These are phyloP conservation scores for Ziziphus jujuba DNA, from an alignment of 306 rosid genomes.

Conservation along the genomic window DNA sequence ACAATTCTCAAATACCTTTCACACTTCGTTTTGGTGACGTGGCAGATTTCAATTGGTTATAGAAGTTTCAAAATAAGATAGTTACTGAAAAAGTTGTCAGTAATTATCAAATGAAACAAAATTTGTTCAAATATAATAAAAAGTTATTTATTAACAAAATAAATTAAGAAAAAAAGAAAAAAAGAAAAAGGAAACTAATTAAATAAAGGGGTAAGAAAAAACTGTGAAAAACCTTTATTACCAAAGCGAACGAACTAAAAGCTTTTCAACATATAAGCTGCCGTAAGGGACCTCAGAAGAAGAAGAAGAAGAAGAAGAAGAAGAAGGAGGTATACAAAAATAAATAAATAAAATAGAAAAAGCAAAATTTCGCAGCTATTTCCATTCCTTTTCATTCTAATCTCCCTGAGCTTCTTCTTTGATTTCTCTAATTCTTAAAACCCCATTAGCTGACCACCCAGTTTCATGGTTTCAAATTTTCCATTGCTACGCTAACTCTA, in stretches of 20 bases:
- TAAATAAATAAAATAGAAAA: no score
- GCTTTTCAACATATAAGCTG: background rate
- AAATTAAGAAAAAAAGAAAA: no score
- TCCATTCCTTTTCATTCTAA: background rate
- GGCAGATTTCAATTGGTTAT: no score
- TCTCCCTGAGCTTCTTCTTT: background rate
- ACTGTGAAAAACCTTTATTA: no score
- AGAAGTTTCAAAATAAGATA: no score
- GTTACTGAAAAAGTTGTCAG: no score
- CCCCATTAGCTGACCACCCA: no score
- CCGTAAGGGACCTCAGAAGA: background rate
- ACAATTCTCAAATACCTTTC: slow-evolving; percentile 8
- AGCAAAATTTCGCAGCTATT: background rate
- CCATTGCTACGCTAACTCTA: background rate
- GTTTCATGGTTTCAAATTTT: background rate
- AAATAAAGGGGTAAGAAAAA: no score
- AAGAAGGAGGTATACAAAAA: background rate
- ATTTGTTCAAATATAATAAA: no score
- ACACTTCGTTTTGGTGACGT: slow-evolving; percentile 1
- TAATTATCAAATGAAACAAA: no score
- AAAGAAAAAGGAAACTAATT: no score
- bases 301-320: background rate
- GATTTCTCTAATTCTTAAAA: background rate
- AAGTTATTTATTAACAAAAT: no score
- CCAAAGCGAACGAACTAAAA: background rate